Evolutionary conservation across 2,329 filamentous ascomycete species (phyloP).

Genomic region (Sporothrix pseudoabietina): DNA sequence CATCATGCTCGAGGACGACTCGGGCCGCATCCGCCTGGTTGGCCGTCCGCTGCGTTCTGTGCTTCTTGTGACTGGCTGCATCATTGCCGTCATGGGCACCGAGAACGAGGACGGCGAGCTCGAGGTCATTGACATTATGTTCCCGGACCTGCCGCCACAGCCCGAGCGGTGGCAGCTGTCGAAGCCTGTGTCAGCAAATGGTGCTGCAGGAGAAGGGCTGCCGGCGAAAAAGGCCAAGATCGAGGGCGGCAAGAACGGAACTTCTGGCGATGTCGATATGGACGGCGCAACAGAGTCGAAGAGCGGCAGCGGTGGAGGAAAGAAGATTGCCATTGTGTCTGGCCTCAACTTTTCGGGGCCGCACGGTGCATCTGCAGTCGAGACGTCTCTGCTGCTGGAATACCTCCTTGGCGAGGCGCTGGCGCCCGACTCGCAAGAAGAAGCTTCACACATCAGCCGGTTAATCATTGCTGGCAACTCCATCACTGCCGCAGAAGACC

Average conservation of each 20-base stretch:
- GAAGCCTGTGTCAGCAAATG: constrained; percentile 44
- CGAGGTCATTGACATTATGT: constrained; percentile 85
- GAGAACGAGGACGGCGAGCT: constrained; percentile 92
- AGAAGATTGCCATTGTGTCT: constrained; percentile 80
- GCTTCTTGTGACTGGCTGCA: constrained; percentile 85
- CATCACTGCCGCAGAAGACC: constrained; percentile 53
- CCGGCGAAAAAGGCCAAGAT: constrained; percentile 41
- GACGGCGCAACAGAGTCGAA: constrained; percentile 45
- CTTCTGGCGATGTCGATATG: constrained; percentile 56
- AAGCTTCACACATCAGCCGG: constrained; percentile 70
- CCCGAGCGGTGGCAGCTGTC: constrained; percentile 76
- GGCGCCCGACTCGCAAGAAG: constrained; percentile 59
- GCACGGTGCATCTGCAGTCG: constrained; percentile 69
- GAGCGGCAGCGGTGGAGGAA: constrained; percentile 45
- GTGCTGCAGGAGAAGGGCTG: constrained; percentile 41
- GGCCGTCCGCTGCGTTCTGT: constrained; percentile 68
- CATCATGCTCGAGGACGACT: constrained; percentile 92
- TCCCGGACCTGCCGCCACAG: constrained; percentile 83
- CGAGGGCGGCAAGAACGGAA: constrained; percentile 47
- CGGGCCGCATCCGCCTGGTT: constrained; percentile 78
- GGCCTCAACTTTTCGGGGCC: constrained; percentile 81
- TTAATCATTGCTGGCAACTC: constrained; percentile 93
- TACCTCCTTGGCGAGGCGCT: constrained; percentile 83
- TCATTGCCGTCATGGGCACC: constrained; percentile 91
- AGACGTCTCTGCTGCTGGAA: constrained; percentile 77